Base-by-base conservation (phyloP, 192 early-diverging fungal species). In the Coemansia sp. region DNA sequence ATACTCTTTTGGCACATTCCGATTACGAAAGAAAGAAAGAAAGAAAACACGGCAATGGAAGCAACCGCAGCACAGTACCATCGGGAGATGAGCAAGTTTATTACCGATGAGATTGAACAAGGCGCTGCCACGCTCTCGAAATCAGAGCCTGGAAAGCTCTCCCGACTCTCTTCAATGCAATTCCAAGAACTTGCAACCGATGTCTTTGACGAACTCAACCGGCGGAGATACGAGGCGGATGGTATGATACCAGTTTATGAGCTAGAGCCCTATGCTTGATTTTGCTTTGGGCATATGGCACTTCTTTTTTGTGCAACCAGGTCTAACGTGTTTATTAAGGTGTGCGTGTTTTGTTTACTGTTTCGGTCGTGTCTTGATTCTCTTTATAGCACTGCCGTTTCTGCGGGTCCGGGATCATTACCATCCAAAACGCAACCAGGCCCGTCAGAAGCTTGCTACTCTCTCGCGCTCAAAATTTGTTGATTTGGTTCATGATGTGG, bases 161-260 rank as follows among this genome's bases (percentile, higher is more conserved):
- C 86, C 12, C 85, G 89, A 49, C 82, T 97, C 22, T 85, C 89
- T 43, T 86, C 88, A 51, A 86, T 87, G 63, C 96, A 99, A 75
- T 94, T 98, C 80, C 88, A 92, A 69, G 97, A 98, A 75, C 87
- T 99, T n/a, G 87, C 91, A 38, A 95, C 91, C 3, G 95, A 99
- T 80, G 95, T 99, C 9, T 95, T 91, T 78, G 97, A 99, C 79
- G 97, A 99, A 74, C 85, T 97, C 74, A 88, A 85, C 45, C 79
- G 96, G 56, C 64, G 96, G 17, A 75, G 45, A 48, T 61, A 72
- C 40, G 70, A 64, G 19, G 70, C 62, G 14, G 48, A 66, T 38
- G 63, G 66, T 68, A 64, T 25, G 61, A 9, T 39, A 4, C n/a
- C 12, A 8, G 25, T 40, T 37, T 38, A 22, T 8, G 8, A 53